A percentile compares a stretch with the other conserved stretches of the same genome.
Conservation (phyloP, 768 basidiomycete genomes). For the Lepiota brunneoincarnata region DNA sequence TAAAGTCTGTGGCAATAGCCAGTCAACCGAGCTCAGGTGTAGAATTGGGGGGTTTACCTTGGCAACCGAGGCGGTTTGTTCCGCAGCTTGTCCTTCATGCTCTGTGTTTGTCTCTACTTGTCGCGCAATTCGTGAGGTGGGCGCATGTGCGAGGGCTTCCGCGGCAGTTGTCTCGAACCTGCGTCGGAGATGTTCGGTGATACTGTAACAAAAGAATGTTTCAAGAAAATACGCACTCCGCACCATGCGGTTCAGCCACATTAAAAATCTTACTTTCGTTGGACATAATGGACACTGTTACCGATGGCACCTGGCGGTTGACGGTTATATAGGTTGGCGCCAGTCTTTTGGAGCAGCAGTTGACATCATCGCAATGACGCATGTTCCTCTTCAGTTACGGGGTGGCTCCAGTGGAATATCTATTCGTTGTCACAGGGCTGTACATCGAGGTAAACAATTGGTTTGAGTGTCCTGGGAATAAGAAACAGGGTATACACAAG, state of each 20-base stretch:
- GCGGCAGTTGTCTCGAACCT: conserved; percentile 55
- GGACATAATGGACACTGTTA: conserved; percentile 23
- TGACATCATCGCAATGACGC: conserved; percentile 11
- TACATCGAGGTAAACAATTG: neutral
- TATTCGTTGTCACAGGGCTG: too few relatives aligned
- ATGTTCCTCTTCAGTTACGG: neutral
- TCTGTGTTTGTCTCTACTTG: conserved; percentile 48
- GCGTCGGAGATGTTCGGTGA: conserved; percentile 22
- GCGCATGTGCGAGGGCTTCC: conserved; percentile 46
- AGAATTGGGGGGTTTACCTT: conserved; percentile 31
- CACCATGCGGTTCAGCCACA: conserved; percentile 19
- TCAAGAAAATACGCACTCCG: conserved; percentile 26
- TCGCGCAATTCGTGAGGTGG: conserved; percentile 34
- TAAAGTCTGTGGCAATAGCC: conserved; percentile 22
- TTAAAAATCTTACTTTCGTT: conserved; percentile 33
- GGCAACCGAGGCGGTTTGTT: conserved; percentile 50
- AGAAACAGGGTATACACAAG: neutral
- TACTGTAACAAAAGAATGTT: neutral
- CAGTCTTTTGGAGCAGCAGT: conserved; percentile 1
- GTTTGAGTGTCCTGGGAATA: neutral
- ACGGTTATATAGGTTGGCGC: neutral
- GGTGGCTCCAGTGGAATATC: neutral
- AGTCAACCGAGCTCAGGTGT: neutral
- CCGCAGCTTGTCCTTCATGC: conserved; percentile 41
- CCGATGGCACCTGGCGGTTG: neutral